Conservation (phyloP, 164 flowering plant genomes). For the Taxillus chinensis region DNA sequence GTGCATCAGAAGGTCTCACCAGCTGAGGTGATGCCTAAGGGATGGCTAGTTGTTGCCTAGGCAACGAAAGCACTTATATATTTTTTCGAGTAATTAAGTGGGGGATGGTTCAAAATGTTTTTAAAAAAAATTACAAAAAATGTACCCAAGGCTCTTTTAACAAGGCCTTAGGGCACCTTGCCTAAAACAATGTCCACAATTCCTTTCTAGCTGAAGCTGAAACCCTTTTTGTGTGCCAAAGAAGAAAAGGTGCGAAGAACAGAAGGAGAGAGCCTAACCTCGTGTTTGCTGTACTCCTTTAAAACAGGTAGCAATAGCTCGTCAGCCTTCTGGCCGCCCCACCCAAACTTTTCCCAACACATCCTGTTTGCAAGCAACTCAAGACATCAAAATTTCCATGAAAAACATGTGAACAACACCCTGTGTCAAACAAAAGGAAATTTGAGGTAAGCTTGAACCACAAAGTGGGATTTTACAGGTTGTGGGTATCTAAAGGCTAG, state of each 20-base stretch:
- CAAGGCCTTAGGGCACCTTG: too few relatives aligned
- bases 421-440: neutral
- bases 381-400: neutral
- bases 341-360: conserved; percentile 87
- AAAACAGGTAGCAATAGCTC: conserved; percentile 79
- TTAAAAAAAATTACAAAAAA: too few relatives aligned
- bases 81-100: too few relatives aligned
- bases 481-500: neutral
- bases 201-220: neutral
- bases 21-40: too few relatives aligned
- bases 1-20: too few relatives aligned
- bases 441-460: neutral
- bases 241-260: conserved; percentile 11
- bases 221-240: neutral
- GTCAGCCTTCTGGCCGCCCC: conserved; percentile 74
- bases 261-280: conserved; percentile 35
- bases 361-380: conserved; percentile 30
- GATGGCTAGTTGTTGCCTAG: too few relatives aligned
- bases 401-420: neutral
- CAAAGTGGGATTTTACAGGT: neutral
- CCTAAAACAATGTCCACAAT: neutral
- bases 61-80: too few relatives aligned
- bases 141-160: too few relatives aligned
- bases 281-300: conserved; percentile 76
- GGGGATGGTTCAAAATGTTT: too few relatives aligned